Conservation (phyloP, 768 basidiomycete species). For the Gloeostereum incarnatum region DNA sequence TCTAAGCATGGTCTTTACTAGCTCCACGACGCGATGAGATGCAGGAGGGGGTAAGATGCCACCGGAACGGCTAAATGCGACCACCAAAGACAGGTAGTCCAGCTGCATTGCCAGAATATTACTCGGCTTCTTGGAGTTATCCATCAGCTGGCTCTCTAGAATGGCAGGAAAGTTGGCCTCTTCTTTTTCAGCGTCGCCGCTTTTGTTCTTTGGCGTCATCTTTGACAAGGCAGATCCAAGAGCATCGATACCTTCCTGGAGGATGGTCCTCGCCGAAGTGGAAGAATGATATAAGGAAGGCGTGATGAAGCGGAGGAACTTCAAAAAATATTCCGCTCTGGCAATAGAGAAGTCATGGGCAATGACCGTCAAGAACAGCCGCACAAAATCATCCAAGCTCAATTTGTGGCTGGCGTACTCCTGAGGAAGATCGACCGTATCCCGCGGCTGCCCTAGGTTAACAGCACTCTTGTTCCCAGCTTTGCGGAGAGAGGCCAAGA, state of each 20-base stretch:
- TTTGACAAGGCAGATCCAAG: conserved; percentile 47
- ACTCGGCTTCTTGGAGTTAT: conserved; percentile 39
- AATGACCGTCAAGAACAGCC: conserved; percentile 71
- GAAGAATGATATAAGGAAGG: conserved; percentile 53
- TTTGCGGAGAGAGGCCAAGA: conserved; percentile 45
- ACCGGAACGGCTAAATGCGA: conserved; percentile 39
- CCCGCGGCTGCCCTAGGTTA: conserved; percentile 27
- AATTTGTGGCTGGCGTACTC: conserved; percentile 49
- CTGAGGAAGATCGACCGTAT: conserved; percentile 41
- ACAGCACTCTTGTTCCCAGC: conserved; percentile 29
- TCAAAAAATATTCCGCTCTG: conserved; percentile 64
- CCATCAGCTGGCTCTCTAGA: conserved; percentile 24
- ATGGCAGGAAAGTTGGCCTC: conserved; percentile 3
- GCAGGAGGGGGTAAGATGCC: conserved; percentile 33
- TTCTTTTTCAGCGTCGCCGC: conserved; percentile 25
- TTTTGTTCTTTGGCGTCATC: conserved; percentile 32
- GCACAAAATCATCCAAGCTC: conserved; percentile 55
- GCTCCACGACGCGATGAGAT: conserved; percentile 39
- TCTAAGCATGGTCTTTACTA: conserved; percentile 46
- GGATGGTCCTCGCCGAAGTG: conserved; percentile 36
- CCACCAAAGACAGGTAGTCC: conserved; percentile 52
- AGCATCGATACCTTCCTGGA: conserved; percentile 64
- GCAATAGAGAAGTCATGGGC: conserved; percentile 61
- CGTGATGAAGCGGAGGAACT: conserved; percentile 45
- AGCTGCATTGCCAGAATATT: conserved; percentile 50